A percentile compares a stretch with the other conserved stretches of the same genome.
Conservation (phyloP, 169 alveolate genomes). For the Theileria luwenshuni region DNA sequence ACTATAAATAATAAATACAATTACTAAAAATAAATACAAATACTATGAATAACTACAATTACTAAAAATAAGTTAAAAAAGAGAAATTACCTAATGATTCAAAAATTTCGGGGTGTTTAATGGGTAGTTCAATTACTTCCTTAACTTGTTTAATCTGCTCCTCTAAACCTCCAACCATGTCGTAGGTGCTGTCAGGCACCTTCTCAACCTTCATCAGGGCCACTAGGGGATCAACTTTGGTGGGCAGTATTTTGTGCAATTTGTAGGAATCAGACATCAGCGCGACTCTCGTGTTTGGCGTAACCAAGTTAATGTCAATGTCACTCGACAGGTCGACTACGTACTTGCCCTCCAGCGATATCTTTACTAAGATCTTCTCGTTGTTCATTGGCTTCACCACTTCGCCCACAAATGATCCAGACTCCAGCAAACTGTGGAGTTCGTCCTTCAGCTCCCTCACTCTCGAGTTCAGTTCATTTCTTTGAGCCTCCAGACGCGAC, state of each 20-base stretch:
- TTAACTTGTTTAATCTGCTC: slow-evolving; percentile 97
- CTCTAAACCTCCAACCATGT: slow-evolving; percentile 99
- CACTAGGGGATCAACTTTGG: slow-evolving; percentile 98
- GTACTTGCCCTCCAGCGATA: slow-evolving; percentile 96
- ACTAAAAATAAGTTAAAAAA: slow-evolving; percentile 86
- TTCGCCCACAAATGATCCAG: slow-evolving; percentile 98
- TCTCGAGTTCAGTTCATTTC: slow-evolving; percentile 94
- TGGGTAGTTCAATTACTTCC: slow-evolving; percentile 99
- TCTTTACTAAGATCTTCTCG: slow-evolving; percentile 95
- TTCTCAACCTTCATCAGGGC: slow-evolving; percentile 99
- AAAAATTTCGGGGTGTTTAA: slow-evolving; percentile 98
- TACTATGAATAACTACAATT: too few species aligned
- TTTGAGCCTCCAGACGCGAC: slow-evolving; percentile 94
- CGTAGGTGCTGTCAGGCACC: slow-evolving; percentile 99
- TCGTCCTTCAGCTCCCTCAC: slow-evolving; percentile 96
- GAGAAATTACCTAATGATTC: slow-evolving; percentile 93
- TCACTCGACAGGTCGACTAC: slow-evolving; percentile 91
- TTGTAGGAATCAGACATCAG: slow-evolving; percentile 88
- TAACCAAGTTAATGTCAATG: slow-evolving; percentile 90
- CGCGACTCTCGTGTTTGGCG: slow-evolving; percentile 93
- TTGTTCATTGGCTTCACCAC: slow-evolving; percentile 97
- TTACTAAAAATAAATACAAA: too few species aligned
- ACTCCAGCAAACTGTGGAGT: slow-evolving; percentile 89
- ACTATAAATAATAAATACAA: too few species aligned
- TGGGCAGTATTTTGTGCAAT: slow-evolving; percentile 93